Conservation (phyloP, 805 yeast genomes). For the Barnettozyma californica region DNA sequence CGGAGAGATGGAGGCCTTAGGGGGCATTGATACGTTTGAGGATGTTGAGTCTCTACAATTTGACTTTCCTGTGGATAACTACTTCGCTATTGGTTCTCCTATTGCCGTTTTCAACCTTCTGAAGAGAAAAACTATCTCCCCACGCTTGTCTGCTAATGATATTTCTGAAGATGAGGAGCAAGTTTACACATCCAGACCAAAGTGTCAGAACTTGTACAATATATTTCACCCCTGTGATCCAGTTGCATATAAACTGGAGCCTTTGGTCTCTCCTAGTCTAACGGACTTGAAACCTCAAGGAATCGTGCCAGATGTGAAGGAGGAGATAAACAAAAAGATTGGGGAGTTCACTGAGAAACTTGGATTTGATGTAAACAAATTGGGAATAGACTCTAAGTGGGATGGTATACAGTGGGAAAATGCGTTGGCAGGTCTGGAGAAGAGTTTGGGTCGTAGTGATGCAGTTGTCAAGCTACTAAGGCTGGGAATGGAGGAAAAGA, state of each 20-base stretch:
- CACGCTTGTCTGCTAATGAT: neutral
- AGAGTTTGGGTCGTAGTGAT: conserved; percentile 1
- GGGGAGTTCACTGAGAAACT: conserved; percentile 4
- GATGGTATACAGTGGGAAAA: neutral
- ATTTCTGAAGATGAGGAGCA: neutral
- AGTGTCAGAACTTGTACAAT: conserved; percentile 66
- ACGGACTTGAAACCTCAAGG: conserved; percentile 6
- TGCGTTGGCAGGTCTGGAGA: neutral
- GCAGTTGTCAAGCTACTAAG: conserved; percentile 7
- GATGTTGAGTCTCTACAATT: conserved; percentile 35
- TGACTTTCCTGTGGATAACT: conserved; percentile 66
- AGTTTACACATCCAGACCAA: conserved; percentile 34
- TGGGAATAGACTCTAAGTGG: neutral
- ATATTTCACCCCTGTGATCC: conserved; percentile 91
- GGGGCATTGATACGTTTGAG: neutral
- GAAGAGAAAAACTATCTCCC: conserved; percentile 49
- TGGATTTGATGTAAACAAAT: neutral
- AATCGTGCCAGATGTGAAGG: conserved; percentile 2
- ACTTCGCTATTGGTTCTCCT: conserved; percentile 86
- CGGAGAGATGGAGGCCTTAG: conserved; percentile 9
- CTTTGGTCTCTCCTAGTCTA: conserved; percentile 46
- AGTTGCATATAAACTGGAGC: conserved; percentile 85
- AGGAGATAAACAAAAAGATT: conserved; percentile 5
- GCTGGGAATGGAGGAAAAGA: conserved; percentile 2
- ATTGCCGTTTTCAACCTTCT: conserved; percentile 80